Percentiles rank a stretch among this genome's conserved stretches.
These are phyloP conservation scores for Gossypium rotundifolium DNA, from an alignment of 345 rosid species.

Conservation along the genomic window DNA sequence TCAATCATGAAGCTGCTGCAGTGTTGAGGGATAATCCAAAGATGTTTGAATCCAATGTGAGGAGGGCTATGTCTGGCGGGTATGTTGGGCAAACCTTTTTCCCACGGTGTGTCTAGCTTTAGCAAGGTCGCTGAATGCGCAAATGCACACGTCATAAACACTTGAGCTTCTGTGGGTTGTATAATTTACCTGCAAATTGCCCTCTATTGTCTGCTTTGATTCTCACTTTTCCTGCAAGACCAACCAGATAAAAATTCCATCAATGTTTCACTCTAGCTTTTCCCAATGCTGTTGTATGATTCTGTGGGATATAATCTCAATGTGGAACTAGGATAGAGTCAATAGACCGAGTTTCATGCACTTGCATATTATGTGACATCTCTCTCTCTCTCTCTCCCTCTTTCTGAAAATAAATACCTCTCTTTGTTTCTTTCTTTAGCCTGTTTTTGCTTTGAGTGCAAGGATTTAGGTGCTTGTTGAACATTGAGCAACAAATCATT, in stretches of 20 bases:
- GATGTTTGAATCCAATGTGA: constrained; percentile 62
- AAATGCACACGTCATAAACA: constrained; percentile 12
- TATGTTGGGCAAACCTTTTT: constrained; percentile 70
- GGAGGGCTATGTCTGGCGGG: constrained; percentile 79
- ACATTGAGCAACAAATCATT: background rate
- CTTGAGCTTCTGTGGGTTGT: constrained; percentile 24
- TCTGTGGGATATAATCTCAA: background rate
- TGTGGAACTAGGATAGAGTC: background rate
- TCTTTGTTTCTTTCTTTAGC: background rate
- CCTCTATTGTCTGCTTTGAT: constrained; percentile 11
- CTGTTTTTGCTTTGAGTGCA: background rate
- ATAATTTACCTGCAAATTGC: constrained; percentile 18
- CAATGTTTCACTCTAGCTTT: background rate
- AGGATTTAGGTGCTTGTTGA: background rate
- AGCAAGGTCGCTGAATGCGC: constrained; percentile 13
- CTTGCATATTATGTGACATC: background rate
- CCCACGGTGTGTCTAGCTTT: constrained; percentile 53
- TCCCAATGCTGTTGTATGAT: constrained; percentile 5
- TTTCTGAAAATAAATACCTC: background rate
- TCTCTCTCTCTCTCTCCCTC: background rate
- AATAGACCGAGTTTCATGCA: background rate
- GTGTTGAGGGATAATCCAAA: constrained; percentile 79
- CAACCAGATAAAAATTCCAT: background rate
- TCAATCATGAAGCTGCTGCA: constrained; percentile 87
- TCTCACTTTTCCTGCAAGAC: constrained; percentile 12